A percentile compares a stretch with the other conserved stretches of the same genome.
These are phyloP conservation scores for Teunomyces gatunensis DNA, from an alignment of 805 yeast species.

Conservation along the genomic window DNA sequence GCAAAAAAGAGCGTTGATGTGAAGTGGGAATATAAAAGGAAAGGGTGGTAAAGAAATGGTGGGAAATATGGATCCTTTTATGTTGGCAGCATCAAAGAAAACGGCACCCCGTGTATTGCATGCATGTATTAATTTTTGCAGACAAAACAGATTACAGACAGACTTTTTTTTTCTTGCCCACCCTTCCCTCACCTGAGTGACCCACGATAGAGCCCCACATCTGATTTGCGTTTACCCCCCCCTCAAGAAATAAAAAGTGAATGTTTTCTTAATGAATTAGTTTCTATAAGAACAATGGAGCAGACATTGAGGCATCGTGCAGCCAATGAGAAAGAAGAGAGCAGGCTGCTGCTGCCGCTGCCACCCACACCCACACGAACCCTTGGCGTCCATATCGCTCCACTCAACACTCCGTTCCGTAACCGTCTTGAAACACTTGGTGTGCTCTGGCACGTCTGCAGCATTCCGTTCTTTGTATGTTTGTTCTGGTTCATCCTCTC, in stretches of 20 bases:
- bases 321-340: not conserved
- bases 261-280: no score
- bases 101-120: not conserved
- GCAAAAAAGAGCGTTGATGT: not conserved
- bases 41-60: no score
- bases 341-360: not conserved
- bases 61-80: no score
- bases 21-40: not conserved
- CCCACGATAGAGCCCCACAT: not conserved
- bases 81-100: not conserved
- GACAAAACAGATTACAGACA: not conserved
- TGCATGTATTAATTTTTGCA: not conserved
- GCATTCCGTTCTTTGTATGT: slow-evolving; percentile 58
- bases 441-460: slow-evolving; percentile 70
- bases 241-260: not conserved
- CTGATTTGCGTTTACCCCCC: not conserved
- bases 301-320: not conserved
- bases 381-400: slow-evolving; percentile 44
- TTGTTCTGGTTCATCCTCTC: slow-evolving; percentile 50
- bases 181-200: not conserved
- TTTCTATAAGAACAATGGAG: not conserved
- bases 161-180: not conserved
- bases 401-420: slow-evolving; percentile 51
- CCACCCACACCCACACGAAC: no score
- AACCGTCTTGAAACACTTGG: slow-evolving; percentile 66